Evolutionary conservation across 768 basidiomycete species (phyloP), one percentile per base, ranked within the genome.

Genomic region (Tricholoma matsutake): DNA sequence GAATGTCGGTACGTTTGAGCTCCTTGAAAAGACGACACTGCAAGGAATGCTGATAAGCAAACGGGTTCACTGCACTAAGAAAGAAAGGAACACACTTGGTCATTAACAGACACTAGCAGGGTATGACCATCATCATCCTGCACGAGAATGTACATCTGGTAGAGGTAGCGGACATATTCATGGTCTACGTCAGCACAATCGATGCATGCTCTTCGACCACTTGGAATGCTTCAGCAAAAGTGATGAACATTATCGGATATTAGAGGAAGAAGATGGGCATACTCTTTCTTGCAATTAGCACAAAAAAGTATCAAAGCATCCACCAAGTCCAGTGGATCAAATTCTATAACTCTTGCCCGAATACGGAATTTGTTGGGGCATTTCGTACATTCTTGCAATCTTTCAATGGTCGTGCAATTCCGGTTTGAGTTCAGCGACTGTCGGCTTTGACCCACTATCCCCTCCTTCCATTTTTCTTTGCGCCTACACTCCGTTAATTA

Each of bases 101-200:
- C 79, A 31, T 76, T 78, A n/a, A 86, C 72, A 5, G 80, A 78
- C 2, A 88, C 73, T 5, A 74, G 69, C 14, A 88, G 66, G 34
- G 74, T 70, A 3, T 68, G 59, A 4, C 78, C 80, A 10, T 73
- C 67, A 35, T 79, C 78, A 59, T 90, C 87, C 65, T 83, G 75
- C 14, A 89, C 66, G 37, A 73, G 72, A 54, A 89, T 60, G 56
- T 75, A 81, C 57, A 89, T 70, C 54, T 79, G 71, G 59, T 80
- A 89, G 53, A 75, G 70, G 58, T 79, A 79, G 35, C 73, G 76
- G 52, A 81, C 78, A 61, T 80, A 81, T 54, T 81, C 79, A 41
- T 80, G 75, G 35, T 83, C 79, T 65, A 79, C 76, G 66, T 87
- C 84, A 54, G 75, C 73, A 67, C 89, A 90, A 11, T 69, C 67